These are phyloP conservation scores for Epichloe uncinata DNA, from an alignment of 2,329 filamentous ascomycete species.

Conservation along the genomic window DNA sequence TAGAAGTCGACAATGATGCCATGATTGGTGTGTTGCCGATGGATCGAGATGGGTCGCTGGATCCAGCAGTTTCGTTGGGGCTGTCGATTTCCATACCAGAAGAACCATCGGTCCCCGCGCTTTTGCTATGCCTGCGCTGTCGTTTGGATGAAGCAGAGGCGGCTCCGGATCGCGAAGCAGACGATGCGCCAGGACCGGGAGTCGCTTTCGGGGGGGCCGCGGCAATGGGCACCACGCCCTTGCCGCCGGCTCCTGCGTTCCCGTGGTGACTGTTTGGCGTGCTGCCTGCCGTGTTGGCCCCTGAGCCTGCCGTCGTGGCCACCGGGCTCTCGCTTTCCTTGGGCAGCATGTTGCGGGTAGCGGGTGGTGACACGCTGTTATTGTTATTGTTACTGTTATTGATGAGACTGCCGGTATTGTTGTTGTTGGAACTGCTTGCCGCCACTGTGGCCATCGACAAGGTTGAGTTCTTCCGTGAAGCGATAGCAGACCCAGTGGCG, in stretches of 20 bases:
- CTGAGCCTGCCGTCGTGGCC: constrained; percentile 34
- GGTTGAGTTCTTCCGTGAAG: constrained; percentile 57
- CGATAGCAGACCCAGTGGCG: constrained; percentile 24
- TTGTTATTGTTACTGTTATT: constrained; percentile 11
- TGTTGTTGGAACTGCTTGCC: constrained; percentile 8
- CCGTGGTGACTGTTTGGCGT: constrained; percentile 50
- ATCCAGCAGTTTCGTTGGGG: constrained; percentile 47
- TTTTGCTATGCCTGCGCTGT: constrained; percentile 69
- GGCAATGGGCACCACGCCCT: constrained; percentile 78
- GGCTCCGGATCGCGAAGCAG: constrained; percentile 34
- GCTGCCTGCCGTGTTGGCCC: constrained; percentile 47
- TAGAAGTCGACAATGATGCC: constrained; percentile 22
- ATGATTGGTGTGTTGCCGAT: constrained; percentile 29
- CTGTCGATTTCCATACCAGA: constrained; percentile 51
- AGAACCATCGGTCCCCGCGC: constrained; percentile 34
- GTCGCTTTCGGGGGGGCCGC: constrained; percentile 74
- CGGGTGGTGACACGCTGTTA: constrained; percentile 45
- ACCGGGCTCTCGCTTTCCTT: constrained; percentile 46
- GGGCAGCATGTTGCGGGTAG: constrained; percentile 34
- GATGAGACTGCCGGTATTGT: neutral
- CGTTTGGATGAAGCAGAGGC: constrained; percentile 58
- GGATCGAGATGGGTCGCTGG: constrained; percentile 42
- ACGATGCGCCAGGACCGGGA: constrained; percentile 45
- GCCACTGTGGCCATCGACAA: constrained; percentile 35
- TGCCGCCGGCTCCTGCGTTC: constrained; percentile 43